Conservation (phyloP, 768 basidiomycete species). For the Tulasnella sp. region DNA sequence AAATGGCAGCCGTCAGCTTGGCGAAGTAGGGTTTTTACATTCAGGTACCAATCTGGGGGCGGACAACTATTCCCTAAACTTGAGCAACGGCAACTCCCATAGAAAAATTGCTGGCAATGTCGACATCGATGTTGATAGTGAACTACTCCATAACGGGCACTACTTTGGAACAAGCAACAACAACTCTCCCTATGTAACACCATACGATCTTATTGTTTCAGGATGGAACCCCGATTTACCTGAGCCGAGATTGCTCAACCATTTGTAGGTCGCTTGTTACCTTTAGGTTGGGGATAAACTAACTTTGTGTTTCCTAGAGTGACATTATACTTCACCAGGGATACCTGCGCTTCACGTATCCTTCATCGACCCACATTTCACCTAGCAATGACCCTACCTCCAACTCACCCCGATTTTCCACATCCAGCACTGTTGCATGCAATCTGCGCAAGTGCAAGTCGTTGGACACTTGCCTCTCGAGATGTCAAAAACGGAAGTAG, state of each 20-base stretch:
- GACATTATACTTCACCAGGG: conserved; percentile 77
- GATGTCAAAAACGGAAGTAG: conserved; percentile 2
- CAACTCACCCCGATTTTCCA: conserved; percentile 71
- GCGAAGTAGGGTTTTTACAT: no score
- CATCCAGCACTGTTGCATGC: conserved; percentile 85
- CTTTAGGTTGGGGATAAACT: background rate
- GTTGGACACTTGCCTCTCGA: conserved; percentile 11
- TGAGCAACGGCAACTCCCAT: background rate
- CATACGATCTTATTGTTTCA: conserved; percentile 46
- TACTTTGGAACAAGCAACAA: background rate
- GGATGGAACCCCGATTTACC: conserved; percentile 83
- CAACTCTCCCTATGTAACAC: background rate
- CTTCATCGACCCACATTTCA: conserved; percentile 72
- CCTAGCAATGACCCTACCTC: conserved; percentile 64
- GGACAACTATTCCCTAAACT: no score
- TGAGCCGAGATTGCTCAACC: conserved; percentile 54
- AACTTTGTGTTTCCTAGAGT: conserved; percentile 36
- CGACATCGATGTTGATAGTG: conserved; percentile 7
- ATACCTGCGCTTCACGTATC: conserved; percentile 75
- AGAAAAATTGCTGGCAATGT: conserved; percentile 7
- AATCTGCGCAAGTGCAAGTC: conserved; percentile 35
- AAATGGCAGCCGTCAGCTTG: no score
- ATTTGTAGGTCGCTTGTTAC: conserved; percentile 44
- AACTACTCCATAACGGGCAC: background rate
- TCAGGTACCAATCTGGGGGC: no score